phyloP scores from a whole-genome alignment of 1,284 basidiomycete species.

The Cryptococcus wingfieldii region DNA sequence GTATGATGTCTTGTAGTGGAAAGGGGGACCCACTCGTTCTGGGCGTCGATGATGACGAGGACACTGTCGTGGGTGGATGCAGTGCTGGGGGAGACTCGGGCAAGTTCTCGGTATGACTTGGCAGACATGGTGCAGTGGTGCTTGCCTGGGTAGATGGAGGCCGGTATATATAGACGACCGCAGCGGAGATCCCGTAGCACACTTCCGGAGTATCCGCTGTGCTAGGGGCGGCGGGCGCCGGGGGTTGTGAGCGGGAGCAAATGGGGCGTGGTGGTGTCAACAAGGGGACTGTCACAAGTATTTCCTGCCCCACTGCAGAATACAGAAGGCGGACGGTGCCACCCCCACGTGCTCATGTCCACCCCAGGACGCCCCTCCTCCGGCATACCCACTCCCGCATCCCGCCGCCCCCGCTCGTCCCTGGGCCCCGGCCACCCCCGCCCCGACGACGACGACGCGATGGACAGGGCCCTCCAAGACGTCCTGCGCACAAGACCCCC shows the following conservation, averaged over 20 bases:
- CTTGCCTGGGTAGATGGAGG: too few species aligned
- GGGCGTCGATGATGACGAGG: slow-evolving; percentile 31
- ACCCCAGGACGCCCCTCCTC: slow-evolving; percentile 33
- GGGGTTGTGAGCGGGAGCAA: too few species aligned
- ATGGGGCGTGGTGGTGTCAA: too few species aligned
- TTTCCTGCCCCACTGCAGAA: too few species aligned
- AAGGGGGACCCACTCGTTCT: slow-evolving; percentile 22
- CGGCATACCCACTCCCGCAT: slow-evolving; percentile 39
- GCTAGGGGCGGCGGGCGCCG: too few species aligned
- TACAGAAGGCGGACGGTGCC: too few species aligned
- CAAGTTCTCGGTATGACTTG: neutral
- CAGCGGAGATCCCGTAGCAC: too few species aligned
- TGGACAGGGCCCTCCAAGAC: slow-evolving; percentile 41
- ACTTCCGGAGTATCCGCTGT: too few species aligned
- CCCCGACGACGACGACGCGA: slow-evolving; percentile 19
- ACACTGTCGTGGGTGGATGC: slow-evolving; percentile 19
- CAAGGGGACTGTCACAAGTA: too few species aligned
- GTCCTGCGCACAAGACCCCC: slow-evolving; percentile 31
- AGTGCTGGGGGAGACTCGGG: slow-evolving; percentile 17
- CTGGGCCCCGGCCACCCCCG: slow-evolving; percentile 27
- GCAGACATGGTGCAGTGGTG: neutral
- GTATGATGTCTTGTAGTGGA: neutral
- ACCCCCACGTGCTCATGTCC: too few species aligned
- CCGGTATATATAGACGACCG: too few species aligned
- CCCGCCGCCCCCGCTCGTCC: slow-evolving; percentile 39